Evolutionary conservation across 2,329 filamentous ascomycete genomes (phyloP), one percentile per base, ranked within the genome.

Genomic region (Alternaria novae-zelandiae): DNA sequence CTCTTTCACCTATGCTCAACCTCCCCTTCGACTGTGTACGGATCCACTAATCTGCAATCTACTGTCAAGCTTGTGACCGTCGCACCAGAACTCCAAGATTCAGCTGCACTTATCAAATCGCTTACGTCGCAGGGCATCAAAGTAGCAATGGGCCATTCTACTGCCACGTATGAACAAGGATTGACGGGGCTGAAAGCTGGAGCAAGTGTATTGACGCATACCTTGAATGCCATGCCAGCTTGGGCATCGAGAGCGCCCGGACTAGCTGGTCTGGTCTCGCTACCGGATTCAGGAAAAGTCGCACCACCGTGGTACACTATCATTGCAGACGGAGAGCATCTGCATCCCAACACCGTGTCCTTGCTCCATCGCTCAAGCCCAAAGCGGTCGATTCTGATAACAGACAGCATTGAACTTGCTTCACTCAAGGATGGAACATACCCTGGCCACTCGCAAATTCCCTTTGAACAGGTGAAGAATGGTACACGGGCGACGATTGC

Each of bases 321-420:
- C 49, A 87, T 88, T 25, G 78, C 85, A 4, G 86, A 88, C 62
- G 83, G 83, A 30, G 81, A 86, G 54, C 86, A 88, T 63, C 74
- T 88, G 4, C 85, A 87, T 66, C 85, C 85, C 1, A 74, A 76
- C 15, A 81, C 86, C 1, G 79, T 85, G 0, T 81, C 81, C 0
- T 77, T 87, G 30, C 81, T 86, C 4, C 83, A 85, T 71, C 80
- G 81, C 21, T 73, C 82, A 3, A 82, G 82, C 30, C 84, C 84
- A 2, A 64, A 72, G 13, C 82, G 83, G 61, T 83, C 83, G 64
- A 84, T 87, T 51, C 73, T 86, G 49, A 82, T 87, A 62, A 87
- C 85, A 2, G 86, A 87, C 73, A 82, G 80, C 57, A 86, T 86
- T 66, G 86, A 88, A 69, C 80, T 88, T 4, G 83, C 84, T 10